A percentile compares a stretch with the other conserved stretches of the same genome.
Evolutionary conservation across 2,329 filamentous ascomycete species (phyloP).

Genomic region (Knufia petricola): DNA sequence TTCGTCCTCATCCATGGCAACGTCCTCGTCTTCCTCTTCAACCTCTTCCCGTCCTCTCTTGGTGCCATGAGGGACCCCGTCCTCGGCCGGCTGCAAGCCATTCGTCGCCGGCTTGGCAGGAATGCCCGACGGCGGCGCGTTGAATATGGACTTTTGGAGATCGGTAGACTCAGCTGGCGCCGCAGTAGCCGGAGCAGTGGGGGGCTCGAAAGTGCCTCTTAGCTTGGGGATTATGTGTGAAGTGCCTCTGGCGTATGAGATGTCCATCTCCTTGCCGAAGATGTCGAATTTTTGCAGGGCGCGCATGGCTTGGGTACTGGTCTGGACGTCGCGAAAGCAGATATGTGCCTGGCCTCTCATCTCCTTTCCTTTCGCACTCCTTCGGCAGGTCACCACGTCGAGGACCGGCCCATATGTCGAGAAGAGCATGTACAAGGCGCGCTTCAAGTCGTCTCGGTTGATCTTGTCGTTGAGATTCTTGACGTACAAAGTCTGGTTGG

Average conservation of each 20-base stretch:
- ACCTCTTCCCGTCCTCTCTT: conserved; percentile 66
- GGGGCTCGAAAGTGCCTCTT: conserved; percentile 75
- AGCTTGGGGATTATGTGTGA: conserved; percentile 84
- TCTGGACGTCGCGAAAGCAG: conserved; percentile 77
- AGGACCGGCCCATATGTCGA: conserved; percentile 87
- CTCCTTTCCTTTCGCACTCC: conserved; percentile 64
- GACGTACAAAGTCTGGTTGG: conserved; percentile 82
- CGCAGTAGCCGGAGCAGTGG: conserved; percentile 47
- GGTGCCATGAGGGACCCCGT: conserved; percentile 45
- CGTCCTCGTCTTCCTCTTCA: conserved; percentile 48
- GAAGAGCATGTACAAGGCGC: conserved; percentile 84
- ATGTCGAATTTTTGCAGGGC: conserved; percentile 78
- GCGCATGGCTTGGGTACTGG: conserved; percentile 90
- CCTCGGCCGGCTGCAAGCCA: conserved; percentile 37
- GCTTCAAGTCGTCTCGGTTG: conserved; percentile 76
- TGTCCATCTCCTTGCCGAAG: conserved; percentile 71
- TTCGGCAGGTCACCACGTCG: conserved; percentile 61
- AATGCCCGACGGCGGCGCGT: conserved; percentile 42
- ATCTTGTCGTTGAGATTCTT: conserved; percentile 85
- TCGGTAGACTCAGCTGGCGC: conserved; percentile 67
- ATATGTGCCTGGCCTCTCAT: conserved; percentile 96
- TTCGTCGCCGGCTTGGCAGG: conserved; percentile 42
- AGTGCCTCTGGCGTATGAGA: conserved; percentile 81
- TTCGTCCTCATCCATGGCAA: conserved; percentile 58
- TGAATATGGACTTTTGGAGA: conserved; percentile 72